Evolutionary conservation across 1,284 basidiomycete species (phyloP).

Genomic region (Irpex sp.): DNA sequence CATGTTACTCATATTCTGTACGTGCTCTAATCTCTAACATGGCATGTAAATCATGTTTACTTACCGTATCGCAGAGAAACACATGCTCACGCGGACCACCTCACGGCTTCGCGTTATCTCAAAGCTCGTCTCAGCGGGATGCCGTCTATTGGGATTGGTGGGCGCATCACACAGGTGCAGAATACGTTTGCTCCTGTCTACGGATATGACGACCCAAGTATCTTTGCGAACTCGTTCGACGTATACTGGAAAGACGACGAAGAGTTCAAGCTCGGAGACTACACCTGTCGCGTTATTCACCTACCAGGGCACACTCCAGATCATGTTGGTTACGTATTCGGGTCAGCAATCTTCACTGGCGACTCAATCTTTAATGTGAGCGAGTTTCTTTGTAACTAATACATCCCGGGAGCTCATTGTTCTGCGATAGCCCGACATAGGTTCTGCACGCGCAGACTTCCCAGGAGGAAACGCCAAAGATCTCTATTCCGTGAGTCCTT

Average conservation of each 20-base stretch:
- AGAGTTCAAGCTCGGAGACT: constrained; percentile 30
- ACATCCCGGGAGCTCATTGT: neutral
- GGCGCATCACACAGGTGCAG: constrained; percentile 35
- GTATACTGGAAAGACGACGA: constrained; percentile 35
- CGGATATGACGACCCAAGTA: constrained; percentile 23
- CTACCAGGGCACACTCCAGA: constrained; percentile 38
- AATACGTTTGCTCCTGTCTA: constrained; percentile 34
- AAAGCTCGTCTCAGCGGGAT: constrained; percentile 28
- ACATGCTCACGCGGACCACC: constrained; percentile 40
- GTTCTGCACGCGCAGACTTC: constrained; percentile 38
- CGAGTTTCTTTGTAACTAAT: neutral
- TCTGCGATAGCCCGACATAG: constrained; percentile 33
- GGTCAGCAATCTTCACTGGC: constrained; percentile 36
- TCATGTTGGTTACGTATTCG: constrained; percentile 36
- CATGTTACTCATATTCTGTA: constrained; percentile 33
- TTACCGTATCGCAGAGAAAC: constrained; percentile 28
- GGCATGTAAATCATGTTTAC: neutral
- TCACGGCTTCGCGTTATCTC: constrained; percentile 36
- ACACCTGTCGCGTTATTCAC: constrained; percentile 31
- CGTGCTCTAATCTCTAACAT: neutral
- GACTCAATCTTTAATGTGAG: constrained; percentile 40
- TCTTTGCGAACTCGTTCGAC: constrained; percentile 32
- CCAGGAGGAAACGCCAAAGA: constrained; percentile 36
- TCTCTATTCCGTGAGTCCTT: constrained; percentile 29
- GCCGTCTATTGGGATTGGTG: constrained; percentile 34